Evolutionary conservation across 345 rosid species (phyloP).

Genomic region (Arabidopsis thaliana): TAIR10.1 NC_003074.8:20623001-20623500

Average conservation of each 20-base stretch:
- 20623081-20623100: background rate
- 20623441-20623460: slow-evolving; percentile 41
- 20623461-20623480: slow-evolving; percentile 51
- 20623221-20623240: background rate
- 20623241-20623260: background rate
- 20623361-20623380: slow-evolving; percentile 67
- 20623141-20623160: background rate
- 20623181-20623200: background rate
- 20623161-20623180: background rate
- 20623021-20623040: background rate
- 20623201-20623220: background rate
- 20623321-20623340: slow-evolving; percentile 70
- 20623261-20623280: slow-evolving; percentile 43
- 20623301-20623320: slow-evolving; percentile 74
- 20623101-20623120: background rate
- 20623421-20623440: slow-evolving; percentile 44
- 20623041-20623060: background rate
- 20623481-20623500: slow-evolving; percentile 67
- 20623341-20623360: slow-evolving; percentile 66
- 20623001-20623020: background rate
- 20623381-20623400: slow-evolving; percentile 79
- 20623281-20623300: slow-evolving; percentile 51
- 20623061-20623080: background rate
- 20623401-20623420: slow-evolving; percentile 67
- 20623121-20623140: background rate